A percentile compares a stretch with the other conserved stretches of the same genome.
phyloP scores from a whole-genome alignment of 345 rosid genomes.

The Syzygium grande region DNA sequence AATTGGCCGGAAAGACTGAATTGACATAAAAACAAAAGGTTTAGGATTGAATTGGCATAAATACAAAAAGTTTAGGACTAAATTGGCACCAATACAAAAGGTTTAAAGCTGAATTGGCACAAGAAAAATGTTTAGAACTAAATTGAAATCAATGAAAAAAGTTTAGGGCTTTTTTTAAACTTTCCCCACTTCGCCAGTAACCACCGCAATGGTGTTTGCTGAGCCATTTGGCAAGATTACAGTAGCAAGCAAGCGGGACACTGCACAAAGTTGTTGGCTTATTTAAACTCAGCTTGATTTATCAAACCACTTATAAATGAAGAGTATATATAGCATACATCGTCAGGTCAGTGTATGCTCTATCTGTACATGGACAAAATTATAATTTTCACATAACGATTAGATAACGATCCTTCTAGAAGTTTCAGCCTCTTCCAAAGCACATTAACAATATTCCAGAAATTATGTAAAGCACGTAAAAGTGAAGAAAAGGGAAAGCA shows the following conservation, averaged over 20 bases:
- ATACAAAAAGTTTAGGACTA: too few species aligned
- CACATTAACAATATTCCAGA: background rate
- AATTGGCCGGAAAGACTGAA: too few species aligned
- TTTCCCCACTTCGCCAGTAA: too few species aligned
- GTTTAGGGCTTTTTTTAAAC: too few species aligned
- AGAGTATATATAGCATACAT: background rate
- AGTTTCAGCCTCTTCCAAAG: background rate
- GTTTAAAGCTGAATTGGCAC: too few species aligned
- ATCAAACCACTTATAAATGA: background rate
- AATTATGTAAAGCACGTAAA: background rate
- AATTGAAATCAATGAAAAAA: too few species aligned
- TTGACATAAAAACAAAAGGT: too few species aligned
- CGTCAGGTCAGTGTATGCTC: background rate
- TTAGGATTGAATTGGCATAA: too few species aligned
- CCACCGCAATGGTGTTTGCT: background rate
- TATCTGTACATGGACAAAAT: background rate
- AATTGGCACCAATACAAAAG: too few species aligned
- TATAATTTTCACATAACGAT: background rate
- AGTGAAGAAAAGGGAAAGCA: background rate
- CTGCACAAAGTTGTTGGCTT: background rate
- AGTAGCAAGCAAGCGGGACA: background rate
- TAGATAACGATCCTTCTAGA: background rate
- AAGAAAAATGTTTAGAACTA: too few species aligned
- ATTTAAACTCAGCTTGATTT: background rate
- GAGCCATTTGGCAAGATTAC: background rate